phyloP scores from a whole-genome alignment of 805 yeast species.

The Yarrowia yakushimensis region DNA sequence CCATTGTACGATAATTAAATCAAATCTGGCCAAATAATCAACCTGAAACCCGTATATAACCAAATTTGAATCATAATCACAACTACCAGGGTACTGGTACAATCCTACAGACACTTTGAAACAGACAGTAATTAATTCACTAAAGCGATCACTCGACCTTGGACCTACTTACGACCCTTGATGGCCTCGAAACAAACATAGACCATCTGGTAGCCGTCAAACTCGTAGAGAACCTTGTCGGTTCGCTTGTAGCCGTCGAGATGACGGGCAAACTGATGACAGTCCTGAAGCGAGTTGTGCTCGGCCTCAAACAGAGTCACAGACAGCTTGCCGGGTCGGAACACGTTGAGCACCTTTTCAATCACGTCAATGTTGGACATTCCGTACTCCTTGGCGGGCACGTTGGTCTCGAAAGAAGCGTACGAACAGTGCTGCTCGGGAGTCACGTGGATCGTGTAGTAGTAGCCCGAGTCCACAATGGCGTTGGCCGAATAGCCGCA shows the following conservation, averaged over 20 bases:
- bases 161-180: conserved; percentile 21
- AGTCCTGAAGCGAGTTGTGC: conserved; percentile 26
- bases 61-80: no score
- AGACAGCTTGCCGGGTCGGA: conserved; percentile 75
- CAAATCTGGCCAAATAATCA: no score
- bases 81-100: no score
- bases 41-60: no score
- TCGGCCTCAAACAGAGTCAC: conserved; percentile 49
- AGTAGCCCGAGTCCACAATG: conserved; percentile 55
- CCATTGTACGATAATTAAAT: no score
- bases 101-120: no score
- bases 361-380: conserved; percentile 53
- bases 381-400: conserved; percentile 46
- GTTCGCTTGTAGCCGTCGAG: conserved; percentile 53
- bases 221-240: conserved; percentile 70
- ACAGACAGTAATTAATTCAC: no score
- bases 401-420: conserved; percentile 92
- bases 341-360: conserved; percentile 55
- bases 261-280: conserved; percentile 31
- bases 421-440: conserved; percentile 94
- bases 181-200: conserved; percentile 59
- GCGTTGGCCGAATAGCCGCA: conserved; percentile 95
- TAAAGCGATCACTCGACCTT: no score
- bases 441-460: conserved; percentile 87
- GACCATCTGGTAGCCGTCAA: conserved; percentile 68